Conservation (phyloP, 2,329 filamentous ascomycete species). For the Aspergillus sp. region DNA sequence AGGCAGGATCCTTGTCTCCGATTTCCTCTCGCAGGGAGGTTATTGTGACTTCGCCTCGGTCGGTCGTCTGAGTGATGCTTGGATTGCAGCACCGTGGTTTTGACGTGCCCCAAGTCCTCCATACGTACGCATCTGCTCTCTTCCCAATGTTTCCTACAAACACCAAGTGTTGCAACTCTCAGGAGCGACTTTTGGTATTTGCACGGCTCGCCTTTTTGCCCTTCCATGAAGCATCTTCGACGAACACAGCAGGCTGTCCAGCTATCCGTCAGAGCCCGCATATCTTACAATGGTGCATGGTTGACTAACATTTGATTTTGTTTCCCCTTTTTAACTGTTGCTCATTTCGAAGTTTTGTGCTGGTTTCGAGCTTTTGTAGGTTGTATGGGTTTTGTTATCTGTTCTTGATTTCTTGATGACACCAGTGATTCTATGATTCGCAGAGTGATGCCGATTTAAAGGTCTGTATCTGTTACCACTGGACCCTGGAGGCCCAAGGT, state of each 20-base stretch:
- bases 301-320: constrained; percentile 7
- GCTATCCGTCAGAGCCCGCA: not conserved
- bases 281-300: constrained; percentile 8
- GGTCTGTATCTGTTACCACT: constrained; percentile 17
- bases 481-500: constrained; percentile 8
- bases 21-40: constrained; percentile 44
- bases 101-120: not conserved
- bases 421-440: constrained; percentile 16
- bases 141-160: not conserved
- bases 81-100: not conserved
- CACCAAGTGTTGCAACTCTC: constrained; percentile 1
- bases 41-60: constrained; percentile 38
- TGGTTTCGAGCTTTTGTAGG: constrained; percentile 21
- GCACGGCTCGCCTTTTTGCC: constrained; percentile 1
- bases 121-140: not conserved
- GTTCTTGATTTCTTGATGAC: constrained; percentile 24
- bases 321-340: constrained; percentile 10
- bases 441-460: constrained; percentile 20
- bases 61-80: constrained; percentile 28
- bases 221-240: not conserved
- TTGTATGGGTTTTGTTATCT: constrained; percentile 19
- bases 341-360: constrained; percentile 11
- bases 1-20: constrained; percentile 41
- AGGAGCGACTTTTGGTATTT: constrained; percentile 1
- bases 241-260: not conserved